Percentiles rank a stretch among this genome's conserved stretches.
Conservation (phyloP, 2,329 filamentous ascomycete species). For the Penicillium sp. region DNA sequence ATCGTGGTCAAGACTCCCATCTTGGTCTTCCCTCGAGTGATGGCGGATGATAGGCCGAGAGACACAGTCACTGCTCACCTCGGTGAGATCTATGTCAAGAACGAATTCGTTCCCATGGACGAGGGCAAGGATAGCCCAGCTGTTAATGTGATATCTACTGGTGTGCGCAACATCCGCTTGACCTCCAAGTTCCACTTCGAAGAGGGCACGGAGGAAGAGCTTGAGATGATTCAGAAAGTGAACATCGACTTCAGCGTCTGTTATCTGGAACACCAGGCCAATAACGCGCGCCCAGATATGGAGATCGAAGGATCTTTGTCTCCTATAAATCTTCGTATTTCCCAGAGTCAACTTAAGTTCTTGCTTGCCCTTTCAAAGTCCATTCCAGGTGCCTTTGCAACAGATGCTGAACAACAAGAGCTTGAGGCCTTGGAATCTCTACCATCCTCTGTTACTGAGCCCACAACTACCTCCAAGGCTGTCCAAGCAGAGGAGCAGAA, state of each 20-base stretch:
- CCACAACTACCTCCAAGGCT: conserved; percentile 53
- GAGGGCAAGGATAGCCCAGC: conserved; percentile 70
- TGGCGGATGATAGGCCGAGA: conserved; percentile 67
- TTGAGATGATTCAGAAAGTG: conserved; percentile 96
- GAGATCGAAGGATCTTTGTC: conserved; percentile 92
- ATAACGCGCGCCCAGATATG: conserved; percentile 78
- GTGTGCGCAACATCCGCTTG: conserved; percentile 86
- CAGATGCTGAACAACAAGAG: conserved; percentile 68
- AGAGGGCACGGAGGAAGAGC: conserved; percentile 70
- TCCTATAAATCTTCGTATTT: conserved; percentile 84
- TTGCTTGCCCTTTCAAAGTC: conserved; percentile 82
- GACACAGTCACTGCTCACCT: conserved; percentile 90
- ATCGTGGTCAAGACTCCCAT: conserved; percentile 93
- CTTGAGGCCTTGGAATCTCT: conserved; percentile 75
- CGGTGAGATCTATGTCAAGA: conserved; percentile 95
- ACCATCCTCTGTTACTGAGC: conserved; percentile 54
- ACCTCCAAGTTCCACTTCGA: conserved; percentile 87
- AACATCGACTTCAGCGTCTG: conserved; percentile 91
- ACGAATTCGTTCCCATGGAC: conserved; percentile 82
- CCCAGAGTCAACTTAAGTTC: conserved; percentile 87
- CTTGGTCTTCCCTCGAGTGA: conserved; percentile 82
- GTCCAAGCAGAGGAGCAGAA: conserved; percentile 49
- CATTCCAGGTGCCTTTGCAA: conserved; percentile 81
- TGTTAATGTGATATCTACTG: conserved; percentile 85
- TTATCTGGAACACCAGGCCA: conserved; percentile 80